Evolutionary conservation across 495 filamentous ascomycete species (phyloP).

Genomic region (Penicillium antarcticum): DNA sequence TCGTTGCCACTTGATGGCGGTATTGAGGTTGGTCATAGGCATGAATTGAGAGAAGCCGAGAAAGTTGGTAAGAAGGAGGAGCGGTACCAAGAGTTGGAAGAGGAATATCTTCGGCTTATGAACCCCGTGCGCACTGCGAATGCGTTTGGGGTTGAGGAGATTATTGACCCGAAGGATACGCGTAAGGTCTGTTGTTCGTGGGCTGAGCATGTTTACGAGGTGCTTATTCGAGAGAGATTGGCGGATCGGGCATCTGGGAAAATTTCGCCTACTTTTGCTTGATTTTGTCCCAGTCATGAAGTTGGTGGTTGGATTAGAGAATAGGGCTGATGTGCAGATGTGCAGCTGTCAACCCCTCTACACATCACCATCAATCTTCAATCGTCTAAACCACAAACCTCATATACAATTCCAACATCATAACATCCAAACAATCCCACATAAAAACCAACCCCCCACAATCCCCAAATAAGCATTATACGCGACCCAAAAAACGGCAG

Average conservation of each 20-base stretch:
- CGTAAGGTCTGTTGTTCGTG: constrained; percentile 51
- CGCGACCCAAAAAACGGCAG: no score
- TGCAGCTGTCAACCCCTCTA: no score
- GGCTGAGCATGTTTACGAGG: constrained; percentile 53
- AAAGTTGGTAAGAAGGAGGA: constrained; percentile 45
- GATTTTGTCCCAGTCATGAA: background rate
- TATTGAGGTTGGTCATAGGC: constrained; percentile 59
- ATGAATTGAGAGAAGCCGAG: constrained; percentile 54
- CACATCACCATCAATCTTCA: no score
- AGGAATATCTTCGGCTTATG: constrained; percentile 58
- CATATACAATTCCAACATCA: no score
- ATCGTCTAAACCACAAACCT: no score
- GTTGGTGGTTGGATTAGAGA: constrained; percentile 21
- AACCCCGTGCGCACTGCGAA: constrained; percentile 63
- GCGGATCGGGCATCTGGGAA: constrained; percentile 49
- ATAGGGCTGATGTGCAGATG: no score
- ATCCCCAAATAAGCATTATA: no score
- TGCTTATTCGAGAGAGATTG: constrained; percentile 44
- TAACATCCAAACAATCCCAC: no score
- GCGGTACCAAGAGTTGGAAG: constrained; percentile 52
- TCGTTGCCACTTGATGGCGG: constrained; percentile 58
- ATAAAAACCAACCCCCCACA: no score
- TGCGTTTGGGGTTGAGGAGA: constrained; percentile 62
- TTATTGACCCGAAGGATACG: constrained; percentile 59
- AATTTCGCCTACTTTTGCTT: constrained; percentile 48